A percentile compares a stretch with the other conserved stretches of the same genome.
phyloP scores from a whole-genome alignment of 306 rosid species.

The Erythrophleum fordii region DNA sequence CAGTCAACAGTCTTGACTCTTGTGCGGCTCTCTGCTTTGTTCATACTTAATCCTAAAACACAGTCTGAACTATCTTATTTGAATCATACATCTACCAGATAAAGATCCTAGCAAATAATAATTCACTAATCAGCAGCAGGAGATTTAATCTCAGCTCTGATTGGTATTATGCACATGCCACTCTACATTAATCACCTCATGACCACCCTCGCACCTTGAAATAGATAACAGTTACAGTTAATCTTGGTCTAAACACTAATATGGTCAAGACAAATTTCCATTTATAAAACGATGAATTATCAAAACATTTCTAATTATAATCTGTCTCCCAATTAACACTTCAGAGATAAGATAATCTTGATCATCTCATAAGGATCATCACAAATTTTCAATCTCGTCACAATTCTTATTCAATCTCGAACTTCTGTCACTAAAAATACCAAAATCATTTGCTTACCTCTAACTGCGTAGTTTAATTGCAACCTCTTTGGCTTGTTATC shows the following conservation, averaged over 20 bases:
- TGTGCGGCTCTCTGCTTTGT: not conserved
- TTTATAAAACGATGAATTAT: slow-evolving; percentile 56
- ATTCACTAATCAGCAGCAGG: not conserved
- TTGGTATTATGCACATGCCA: not conserved
- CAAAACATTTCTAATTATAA: slow-evolving; percentile 48
- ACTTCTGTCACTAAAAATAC: slow-evolving; percentile 43
- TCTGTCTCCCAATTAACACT: slow-evolving; percentile 50
- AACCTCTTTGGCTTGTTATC: slow-evolving; percentile 51
- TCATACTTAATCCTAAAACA: not conserved
- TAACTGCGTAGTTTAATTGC: slow-evolving; percentile 33
- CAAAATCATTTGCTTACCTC: slow-evolving; percentile 54
- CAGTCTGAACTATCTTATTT: not conserved
- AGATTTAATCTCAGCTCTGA: not conserved
- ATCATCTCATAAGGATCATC: slow-evolving; percentile 49
- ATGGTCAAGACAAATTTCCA: slow-evolving; percentile 48
- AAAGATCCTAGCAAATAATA: not conserved
- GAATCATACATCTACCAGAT: not conserved
- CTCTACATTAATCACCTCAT: not conserved
- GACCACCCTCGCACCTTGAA: not conserved
- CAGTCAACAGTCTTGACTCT: not conserved
- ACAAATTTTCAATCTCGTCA: slow-evolving; percentile 53
- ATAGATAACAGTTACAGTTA: not conserved
- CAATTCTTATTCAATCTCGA: slow-evolving; percentile 49
- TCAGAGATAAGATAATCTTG: slow-evolving; percentile 43
- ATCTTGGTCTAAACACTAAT: slow-evolving; percentile 40